Conservation (phyloP, 176 grass and related monocot species). For the Triticum aestivum region IWGSC_CS_RefSeq_v2.1 NC_057795.1:396679261-396679760, state of each 20-base stretch:
- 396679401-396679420: not conserved
- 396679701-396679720: not conserved
- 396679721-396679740: conserved; percentile 28
- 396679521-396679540: not conserved
- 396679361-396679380: not conserved
- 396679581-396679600: not conserved
- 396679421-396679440: not conserved
- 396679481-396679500: not conserved
- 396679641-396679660: not conserved
- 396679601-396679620: not conserved
- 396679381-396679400: not conserved
- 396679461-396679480: not conserved
- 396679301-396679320: too few species aligned
- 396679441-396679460: not conserved
- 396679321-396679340: too few species aligned
- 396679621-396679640: not conserved
- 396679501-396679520: not conserved
- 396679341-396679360: not conserved
- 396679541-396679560: not conserved
- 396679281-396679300: too few species aligned
- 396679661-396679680: not conserved
- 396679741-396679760: not conserved
- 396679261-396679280: too few species aligned
- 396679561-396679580: not conserved
- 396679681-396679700: not conserved